Base-by-base conservation (phyloP, 2,329 filamentous ascomycete species). In the Aspergillus puulaauensis region DNA sequence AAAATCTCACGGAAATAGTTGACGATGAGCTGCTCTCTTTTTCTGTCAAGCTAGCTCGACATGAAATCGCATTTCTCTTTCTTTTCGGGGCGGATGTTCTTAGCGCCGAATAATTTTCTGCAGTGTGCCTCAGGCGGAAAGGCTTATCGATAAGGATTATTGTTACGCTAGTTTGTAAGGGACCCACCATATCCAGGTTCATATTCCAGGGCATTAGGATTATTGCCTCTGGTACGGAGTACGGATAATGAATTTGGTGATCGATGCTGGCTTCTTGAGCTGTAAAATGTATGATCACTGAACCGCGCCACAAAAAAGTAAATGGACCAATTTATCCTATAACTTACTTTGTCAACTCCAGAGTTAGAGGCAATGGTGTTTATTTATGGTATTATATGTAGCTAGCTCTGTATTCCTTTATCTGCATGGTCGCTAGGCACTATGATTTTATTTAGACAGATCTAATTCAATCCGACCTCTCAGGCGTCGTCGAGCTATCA, bases 61-160 rank as follows among this genome's bases (percentile, higher is more conserved):
- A 40, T 50, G 27, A 33, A 53, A 53, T 27, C n/a, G 27, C 39
- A 37, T 44, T 57, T 57, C 37, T 52, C 59, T 61, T 47, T 56
- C 54, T 43, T 54, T 33, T 63, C 68, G 68, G 70, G 56, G 52
- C 66, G 66, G 65, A 68, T 61, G 63, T 70, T 63, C 52, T 41
- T 61, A 55, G 63, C 61, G 48, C 51, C 52, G 60, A 62, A 64
- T 65, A 64, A 52, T 52, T 47, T 53, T 61, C 52, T 51, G 40
- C 41, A 27, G 53, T 7, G 17, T 24, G 45, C 61, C 62, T 67
- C 21, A 65, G 67, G 63, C 63, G 61, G 35, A 54, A 33, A 19
- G 1, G 7, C 45, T 48, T 19, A 5, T 17, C 19, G 52, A 50
- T 39, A 41, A 51, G 43, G 8, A 21, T 14, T 15, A 21, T 44